phyloP scores from a whole-genome alignment of 2,329 filamentous ascomycete species.

The Nectriaceae sp. region DNA sequence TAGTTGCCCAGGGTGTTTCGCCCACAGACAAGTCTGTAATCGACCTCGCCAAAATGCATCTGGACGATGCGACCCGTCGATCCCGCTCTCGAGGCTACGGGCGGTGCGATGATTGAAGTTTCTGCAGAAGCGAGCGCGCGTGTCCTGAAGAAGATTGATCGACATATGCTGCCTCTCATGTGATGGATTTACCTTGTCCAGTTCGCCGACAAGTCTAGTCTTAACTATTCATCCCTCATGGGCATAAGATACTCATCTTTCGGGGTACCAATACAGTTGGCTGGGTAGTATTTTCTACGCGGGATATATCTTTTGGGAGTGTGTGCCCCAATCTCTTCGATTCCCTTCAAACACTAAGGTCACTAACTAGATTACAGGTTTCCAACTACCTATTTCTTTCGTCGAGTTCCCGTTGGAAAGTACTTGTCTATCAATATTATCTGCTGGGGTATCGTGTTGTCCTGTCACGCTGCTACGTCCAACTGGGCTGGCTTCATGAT shows the following conservation, averaged over 20 bases:
- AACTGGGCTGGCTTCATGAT: not conserved
- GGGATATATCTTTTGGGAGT: not conserved
- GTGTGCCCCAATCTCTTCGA: not conserved
- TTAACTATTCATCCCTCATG: conserved; percentile 38
- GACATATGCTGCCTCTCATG: conserved; percentile 33
- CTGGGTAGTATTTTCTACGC: not conserved
- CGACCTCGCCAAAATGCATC: too few relatives aligned
- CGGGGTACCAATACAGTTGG: not conserved
- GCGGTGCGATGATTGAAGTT: too few relatives aligned
- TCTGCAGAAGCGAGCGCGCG: too few relatives aligned
- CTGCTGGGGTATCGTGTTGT: not conserved
- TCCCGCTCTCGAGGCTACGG: too few relatives aligned
- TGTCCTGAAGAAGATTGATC: conserved; percentile 33
- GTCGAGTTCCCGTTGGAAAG: not conserved
- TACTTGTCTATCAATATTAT: not conserved
- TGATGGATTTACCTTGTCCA: conserved; percentile 33
- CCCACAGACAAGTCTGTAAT: too few relatives aligned
- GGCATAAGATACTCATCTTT: conserved; percentile 23
- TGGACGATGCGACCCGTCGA: too few relatives aligned
- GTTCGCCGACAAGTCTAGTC: conserved; percentile 33
- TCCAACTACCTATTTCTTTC: not conserved
- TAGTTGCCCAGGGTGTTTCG: too few relatives aligned
- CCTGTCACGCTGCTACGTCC: not conserved
- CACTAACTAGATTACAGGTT: not conserved
- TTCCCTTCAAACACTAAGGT: not conserved